Conservation (phyloP, 2,329 filamentous ascomycete genomes). For the Diaporthe batatas region DNA sequence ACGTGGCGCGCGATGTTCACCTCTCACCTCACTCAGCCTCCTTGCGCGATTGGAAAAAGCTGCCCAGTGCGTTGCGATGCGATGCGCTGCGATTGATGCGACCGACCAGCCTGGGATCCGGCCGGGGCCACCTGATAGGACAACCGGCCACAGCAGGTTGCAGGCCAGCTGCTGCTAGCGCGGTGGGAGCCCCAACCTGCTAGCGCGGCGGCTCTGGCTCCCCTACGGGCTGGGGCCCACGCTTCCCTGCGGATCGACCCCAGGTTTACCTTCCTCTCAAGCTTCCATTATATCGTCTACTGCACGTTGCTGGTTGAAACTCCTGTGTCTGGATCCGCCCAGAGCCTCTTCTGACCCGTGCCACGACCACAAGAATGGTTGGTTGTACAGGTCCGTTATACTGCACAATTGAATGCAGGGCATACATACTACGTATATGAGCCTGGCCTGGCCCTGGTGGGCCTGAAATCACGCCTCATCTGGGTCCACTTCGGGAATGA, state of each 20-base stretch:
- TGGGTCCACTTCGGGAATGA: neutral
- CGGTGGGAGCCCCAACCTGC: neutral
- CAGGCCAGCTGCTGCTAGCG: constrained; percentile 20
- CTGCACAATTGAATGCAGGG: neutral
- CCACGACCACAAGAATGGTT: neutral
- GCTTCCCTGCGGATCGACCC: constrained; percentile 30
- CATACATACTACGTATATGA: neutral
- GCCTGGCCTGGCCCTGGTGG: neutral
- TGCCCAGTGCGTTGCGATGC: constrained; percentile 29
- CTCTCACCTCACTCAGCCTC: constrained; percentile 15
- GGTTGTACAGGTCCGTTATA: neutral
- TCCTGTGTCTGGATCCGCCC: neutral
- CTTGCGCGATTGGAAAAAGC: constrained; percentile 30
- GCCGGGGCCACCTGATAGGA: constrained; percentile 14
- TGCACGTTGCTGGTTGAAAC: neutral
- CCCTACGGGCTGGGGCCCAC: neutral
- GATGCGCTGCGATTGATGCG: neutral
- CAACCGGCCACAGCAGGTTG: no score
- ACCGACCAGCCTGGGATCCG: neutral
- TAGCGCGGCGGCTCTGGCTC: constrained; percentile 20
- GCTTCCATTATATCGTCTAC: constrained; percentile 6
- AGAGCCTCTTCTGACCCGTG: neutral
- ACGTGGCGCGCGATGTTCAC: constrained; percentile 1
- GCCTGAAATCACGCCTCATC: neutral
- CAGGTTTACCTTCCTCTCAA: constrained; percentile 14